Evolutionary conservation across 176 grass and related monocot species (phyloP).

Genomic region (Oryza brachyantha): DNA sequence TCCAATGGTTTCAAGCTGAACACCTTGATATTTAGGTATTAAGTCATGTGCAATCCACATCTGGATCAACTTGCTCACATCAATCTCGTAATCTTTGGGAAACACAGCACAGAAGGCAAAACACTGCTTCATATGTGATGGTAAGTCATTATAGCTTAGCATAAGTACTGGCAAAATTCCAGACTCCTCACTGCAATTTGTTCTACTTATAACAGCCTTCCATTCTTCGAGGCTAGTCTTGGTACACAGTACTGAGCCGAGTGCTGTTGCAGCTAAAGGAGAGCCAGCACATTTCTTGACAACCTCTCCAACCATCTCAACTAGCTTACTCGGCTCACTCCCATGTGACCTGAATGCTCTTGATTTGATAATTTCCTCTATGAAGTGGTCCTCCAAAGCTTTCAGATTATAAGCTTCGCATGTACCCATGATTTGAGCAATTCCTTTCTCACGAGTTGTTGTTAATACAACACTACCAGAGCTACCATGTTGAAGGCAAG

Average conservation of each 20-base stretch:
- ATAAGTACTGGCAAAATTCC: neutral
- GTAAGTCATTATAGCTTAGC: neutral
- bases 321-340: neutral
- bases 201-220: neutral
- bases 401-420: neutral
- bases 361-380: neutral
- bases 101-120: conserved; percentile 22
- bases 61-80: neutral
- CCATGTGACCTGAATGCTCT: neutral
- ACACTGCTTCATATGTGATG: neutral
- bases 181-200: neutral
- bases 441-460: conserved; percentile 8
- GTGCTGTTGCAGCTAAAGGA: neutral
- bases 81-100: conserved; percentile 21
- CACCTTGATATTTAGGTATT: neutral
- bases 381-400: neutral
- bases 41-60: neutral
- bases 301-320: neutral
- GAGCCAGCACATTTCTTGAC: neutral
- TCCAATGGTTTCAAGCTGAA: neutral
- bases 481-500: neutral
- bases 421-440: neutral
- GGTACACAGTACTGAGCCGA: neutral
- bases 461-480: conserved; percentile 9
- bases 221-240: neutral